Conservation (phyloP, 2,329 filamentous ascomycete species). For the Diaporthe amygdali region DNA sequence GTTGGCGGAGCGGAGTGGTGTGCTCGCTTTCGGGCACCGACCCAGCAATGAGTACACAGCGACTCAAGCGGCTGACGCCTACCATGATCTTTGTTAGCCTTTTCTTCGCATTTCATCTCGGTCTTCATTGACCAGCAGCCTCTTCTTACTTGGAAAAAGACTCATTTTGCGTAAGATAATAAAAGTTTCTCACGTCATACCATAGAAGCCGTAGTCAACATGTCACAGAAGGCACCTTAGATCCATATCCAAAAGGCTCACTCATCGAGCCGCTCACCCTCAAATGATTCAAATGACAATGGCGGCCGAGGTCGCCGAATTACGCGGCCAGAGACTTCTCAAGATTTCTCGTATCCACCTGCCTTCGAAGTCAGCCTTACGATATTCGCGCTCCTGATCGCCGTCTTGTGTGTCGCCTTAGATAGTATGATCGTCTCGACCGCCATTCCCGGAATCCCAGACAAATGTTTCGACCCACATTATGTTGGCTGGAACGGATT, state of each 20-base stretch:
- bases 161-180: neutral
- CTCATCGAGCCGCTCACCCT: neutral
- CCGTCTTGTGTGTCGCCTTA: neutral
- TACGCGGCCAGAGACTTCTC: neutral
- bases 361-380: neutral
- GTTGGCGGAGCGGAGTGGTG: neutral
- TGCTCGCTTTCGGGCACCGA: neutral
- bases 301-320: neutral
- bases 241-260: neutral
- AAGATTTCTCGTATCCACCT: neutral
- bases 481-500: conserved; percentile 51
- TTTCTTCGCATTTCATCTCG: neutral
- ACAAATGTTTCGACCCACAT: conserved; percentile 38
- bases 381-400: neutral
- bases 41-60: neutral
- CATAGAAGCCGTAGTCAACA: neutral
- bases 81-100: neutral
- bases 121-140: neutral
- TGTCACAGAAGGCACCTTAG: neutral
- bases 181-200: neutral
- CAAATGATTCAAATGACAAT: neutral
- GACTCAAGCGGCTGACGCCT: neutral
- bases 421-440: conserved; percentile 40
- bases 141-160: too few species aligned
- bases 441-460: conserved; percentile 46